Percentiles rank a stretch among this genome's conserved stretches.
Conservation (phyloP, 1,284 basidiomycete genomes). For the Schizophyllum commune region DNA sequence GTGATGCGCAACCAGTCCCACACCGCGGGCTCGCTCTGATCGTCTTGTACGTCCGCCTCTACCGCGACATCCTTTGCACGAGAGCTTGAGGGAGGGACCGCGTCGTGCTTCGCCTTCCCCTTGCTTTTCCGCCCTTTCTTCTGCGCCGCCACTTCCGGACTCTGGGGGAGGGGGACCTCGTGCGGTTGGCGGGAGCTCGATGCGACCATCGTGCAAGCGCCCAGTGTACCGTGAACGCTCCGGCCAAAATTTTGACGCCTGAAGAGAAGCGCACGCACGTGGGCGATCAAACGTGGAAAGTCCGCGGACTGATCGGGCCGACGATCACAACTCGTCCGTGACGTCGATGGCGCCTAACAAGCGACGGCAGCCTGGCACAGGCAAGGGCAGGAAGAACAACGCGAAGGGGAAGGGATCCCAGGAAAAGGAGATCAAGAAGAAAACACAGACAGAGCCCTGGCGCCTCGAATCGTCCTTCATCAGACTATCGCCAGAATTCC, state of each 20-base stretch:
- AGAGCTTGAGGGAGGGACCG: conserved; percentile 16
- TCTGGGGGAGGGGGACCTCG: conserved; percentile 20
- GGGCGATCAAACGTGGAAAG: not conserved
- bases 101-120: conserved; percentile 28
- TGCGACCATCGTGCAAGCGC: conserved; percentile 22
- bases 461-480: conserved; percentile 66
- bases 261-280: not conserved
- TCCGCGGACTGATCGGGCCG: not conserved
- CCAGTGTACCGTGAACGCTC: conserved; percentile 1
- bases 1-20: conserved; percentile 73
- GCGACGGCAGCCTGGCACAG: conserved; percentile 19
- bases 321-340: not conserved
- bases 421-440: not conserved
- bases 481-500: conserved; percentile 53
- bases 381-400: conserved; percentile 28
- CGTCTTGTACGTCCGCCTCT: conserved; percentile 9
- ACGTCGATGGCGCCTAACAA: not conserved
- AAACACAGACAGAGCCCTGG: not conserved
- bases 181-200: conserved; percentile 28
- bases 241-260: not conserved
- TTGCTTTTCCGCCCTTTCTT: conserved; percentile 27
- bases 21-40: conserved; percentile 7
- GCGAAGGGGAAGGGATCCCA: not conserved
- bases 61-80: conserved; percentile 8
- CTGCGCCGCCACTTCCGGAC: conserved; percentile 16